phyloP scores from a whole-genome alignment of 2,329 filamentous ascomycete species.

The Xylaria sp. region DNA sequence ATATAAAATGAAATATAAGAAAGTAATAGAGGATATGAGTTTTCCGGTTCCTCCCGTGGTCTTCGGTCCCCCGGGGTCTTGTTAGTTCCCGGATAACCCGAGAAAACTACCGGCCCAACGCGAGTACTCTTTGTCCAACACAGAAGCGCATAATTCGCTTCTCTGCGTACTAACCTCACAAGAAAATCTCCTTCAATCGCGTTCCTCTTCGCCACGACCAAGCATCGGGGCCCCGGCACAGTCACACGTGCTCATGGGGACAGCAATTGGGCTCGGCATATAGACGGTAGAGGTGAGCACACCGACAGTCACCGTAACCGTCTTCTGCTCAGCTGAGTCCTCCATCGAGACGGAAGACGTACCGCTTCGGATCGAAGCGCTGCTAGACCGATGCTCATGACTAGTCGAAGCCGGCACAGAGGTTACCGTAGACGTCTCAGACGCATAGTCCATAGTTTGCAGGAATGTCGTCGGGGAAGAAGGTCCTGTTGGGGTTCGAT shows the following conservation, averaged over 20 bases:
- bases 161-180: too few relatives aligned
- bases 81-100: too few relatives aligned
- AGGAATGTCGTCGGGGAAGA: not conserved
- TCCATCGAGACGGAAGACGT: not conserved
- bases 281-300: slow-evolving; percentile 27
- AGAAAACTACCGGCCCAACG: too few relatives aligned
- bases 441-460: not conserved
- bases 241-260: slow-evolving; percentile 16
- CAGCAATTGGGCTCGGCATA: slow-evolving; percentile 27
- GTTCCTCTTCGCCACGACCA: not conserved
- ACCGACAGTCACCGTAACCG: slow-evolving; percentile 13
- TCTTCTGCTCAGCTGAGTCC: slow-evolving; percentile 9
- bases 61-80: too few relatives aligned
- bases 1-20: too few relatives aligned
- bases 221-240: slow-evolving; percentile 1
- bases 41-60: too few relatives aligned
- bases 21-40: too few relatives aligned
- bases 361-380: not conserved
- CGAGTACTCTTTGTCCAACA: too few relatives aligned
- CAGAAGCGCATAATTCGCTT: too few relatives aligned
- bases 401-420: slow-evolving; percentile 6
- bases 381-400: not conserved
- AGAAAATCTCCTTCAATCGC: not conserved
- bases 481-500: not conserved
- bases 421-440: slow-evolving; percentile 14